Evolutionary conservation across 2,329 filamentous ascomycete species (phyloP).

Genomic region (Dactylonectria estremocensis): DNA sequence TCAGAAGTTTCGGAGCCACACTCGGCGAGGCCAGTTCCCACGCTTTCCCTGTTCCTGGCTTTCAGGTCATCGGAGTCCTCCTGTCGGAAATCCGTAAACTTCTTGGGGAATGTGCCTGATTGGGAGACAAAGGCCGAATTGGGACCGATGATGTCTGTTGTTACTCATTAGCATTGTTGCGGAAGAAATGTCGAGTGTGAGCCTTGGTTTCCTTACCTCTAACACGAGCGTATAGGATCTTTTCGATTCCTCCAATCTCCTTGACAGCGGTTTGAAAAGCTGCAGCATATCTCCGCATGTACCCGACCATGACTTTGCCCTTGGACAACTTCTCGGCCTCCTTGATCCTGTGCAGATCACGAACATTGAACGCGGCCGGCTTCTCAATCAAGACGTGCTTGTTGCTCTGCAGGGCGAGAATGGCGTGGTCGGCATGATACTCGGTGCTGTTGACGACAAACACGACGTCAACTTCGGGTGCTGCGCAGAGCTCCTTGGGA

Average conservation of each 20-base stretch:
- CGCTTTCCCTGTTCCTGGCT: conserved; percentile 8
- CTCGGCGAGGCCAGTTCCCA: conserved; percentile 9
- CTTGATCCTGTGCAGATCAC: conserved; percentile 62
- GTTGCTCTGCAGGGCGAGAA: conserved; percentile 65
- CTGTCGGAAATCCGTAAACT: conserved; percentile 26
- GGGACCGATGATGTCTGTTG: conserved; percentile 34
- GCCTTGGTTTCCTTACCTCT: conserved; percentile 38
- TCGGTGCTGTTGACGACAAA: conserved; percentile 68
- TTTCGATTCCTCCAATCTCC: conserved; percentile 66
- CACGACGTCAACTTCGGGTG: conserved; percentile 65
- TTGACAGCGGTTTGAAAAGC: conserved; percentile 67
- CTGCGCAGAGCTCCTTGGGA: conserved; percentile 59
- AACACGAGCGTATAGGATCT: conserved; percentile 69
- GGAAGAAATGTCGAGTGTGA: neutral
- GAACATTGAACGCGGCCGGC: conserved; percentile 67
- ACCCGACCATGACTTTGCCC: conserved; percentile 70
- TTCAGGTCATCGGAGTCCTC: conserved; percentile 23
- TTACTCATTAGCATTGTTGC: neutral
- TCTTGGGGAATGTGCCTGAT: conserved; percentile 35
- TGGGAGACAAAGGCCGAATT: conserved; percentile 33
- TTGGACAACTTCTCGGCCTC: conserved; percentile 62
- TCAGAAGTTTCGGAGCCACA: conserved; percentile 15
- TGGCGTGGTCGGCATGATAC: conserved; percentile 66
- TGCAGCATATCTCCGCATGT: conserved; percentile 72
- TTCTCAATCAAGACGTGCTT: conserved; percentile 75